Evolutionary conservation across 169 alveolate genomes (phyloP).

Genomic region (Eimeria acervulina): DNA sequence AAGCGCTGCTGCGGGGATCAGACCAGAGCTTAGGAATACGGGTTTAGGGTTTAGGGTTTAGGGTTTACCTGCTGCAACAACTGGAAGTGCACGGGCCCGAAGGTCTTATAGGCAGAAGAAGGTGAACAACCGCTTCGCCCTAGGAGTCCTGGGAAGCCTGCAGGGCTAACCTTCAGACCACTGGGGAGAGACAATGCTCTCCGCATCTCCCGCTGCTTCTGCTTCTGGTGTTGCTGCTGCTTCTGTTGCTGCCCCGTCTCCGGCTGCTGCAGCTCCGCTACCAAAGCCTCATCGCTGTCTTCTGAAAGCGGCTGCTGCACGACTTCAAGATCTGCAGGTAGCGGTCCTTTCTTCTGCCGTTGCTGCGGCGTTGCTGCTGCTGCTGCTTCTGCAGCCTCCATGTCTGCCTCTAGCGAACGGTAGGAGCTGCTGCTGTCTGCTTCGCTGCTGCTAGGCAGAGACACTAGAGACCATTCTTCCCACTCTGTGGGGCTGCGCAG

Average conservation of each 20-base stretch:
- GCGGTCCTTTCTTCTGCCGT: background rate
- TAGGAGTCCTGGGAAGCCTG: too few species aligned
- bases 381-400: background rate
- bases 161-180: background rate
- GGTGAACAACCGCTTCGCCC: background rate
- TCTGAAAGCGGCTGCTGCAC: background rate
- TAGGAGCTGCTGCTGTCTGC: background rate
- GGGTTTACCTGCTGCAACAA: constrained; percentile 27
- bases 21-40: background rate
- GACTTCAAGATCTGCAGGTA: background rate
- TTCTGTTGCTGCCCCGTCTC: background rate
- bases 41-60: background rate
- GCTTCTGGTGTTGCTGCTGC: background rate
- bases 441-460: background rate
- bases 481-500: constrained; percentile 13
- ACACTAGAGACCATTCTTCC: background rate
- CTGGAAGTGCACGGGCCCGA: background rate
- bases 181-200: background rate
- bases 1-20: background rate
- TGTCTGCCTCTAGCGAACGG: background rate
- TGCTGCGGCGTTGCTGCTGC: background rate
- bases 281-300: background rate
- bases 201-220: background rate
- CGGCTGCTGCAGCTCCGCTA: background rate
- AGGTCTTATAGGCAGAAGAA: background rate